These are phyloP conservation scores for Trichophyton rubrum DNA, from an alignment of 2,329 filamentous ascomycete species.

Conservation along the genomic window DNA sequence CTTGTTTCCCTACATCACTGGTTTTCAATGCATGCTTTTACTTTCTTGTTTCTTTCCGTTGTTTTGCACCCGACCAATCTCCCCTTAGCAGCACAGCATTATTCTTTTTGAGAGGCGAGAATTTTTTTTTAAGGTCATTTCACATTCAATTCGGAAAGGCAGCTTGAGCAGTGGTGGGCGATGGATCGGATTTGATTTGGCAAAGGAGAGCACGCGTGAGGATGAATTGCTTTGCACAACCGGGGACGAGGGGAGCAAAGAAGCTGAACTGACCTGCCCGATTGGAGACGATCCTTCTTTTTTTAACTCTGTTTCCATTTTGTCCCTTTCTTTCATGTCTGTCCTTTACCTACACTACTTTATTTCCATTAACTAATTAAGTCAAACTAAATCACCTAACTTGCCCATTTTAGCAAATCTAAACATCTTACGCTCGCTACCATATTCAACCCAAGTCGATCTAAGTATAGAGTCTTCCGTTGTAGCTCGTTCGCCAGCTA, in stretches of 20 bases:
- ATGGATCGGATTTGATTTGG: slow-evolving; percentile 1
- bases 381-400: neutral
- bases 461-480: no score
- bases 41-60: neutral
- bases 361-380: neutral
- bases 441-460: no score
- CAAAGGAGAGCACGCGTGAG: slow-evolving; percentile 12
- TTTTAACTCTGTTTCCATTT: neutral
- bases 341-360: neutral
- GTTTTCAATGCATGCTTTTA: neutral
- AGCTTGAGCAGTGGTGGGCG: slow-evolving; percentile 4
- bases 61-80: neutral
- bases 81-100: slow-evolving; percentile 5
- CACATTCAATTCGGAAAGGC: neutral
- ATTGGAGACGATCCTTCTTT: neutral
- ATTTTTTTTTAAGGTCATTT: slow-evolving; percentile 2
- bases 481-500: neutral
- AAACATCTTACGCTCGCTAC: neutral
- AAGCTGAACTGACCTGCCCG: neutral
- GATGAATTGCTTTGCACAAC: slow-evolving; percentile 7
- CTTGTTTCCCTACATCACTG: slow-evolving; percentile 3
- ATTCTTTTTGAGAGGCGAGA: neutral
- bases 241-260: slow-evolving; percentile 8
- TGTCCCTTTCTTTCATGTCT: neutral
- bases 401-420: neutral